A percentile compares a stretch with the other conserved stretches of the same genome.
phyloP scores from a whole-genome alignment of 1,284 basidiomycete genomes.

The Mycena citricolor region DNA sequence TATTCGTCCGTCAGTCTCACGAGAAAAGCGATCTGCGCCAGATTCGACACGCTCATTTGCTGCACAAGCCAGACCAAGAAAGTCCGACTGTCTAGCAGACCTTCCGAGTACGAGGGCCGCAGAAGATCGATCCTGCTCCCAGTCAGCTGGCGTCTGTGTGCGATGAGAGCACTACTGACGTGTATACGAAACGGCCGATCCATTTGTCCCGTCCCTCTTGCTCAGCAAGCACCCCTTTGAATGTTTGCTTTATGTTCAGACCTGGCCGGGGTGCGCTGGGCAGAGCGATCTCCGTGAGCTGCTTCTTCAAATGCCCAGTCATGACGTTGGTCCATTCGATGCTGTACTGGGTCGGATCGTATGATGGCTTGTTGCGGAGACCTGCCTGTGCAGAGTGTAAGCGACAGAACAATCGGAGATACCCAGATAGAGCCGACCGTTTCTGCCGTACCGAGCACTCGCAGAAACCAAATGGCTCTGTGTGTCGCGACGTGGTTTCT shows the following conservation, averaged over 20 bases:
- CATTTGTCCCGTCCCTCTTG: constrained; percentile 69
- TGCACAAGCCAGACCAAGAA: constrained; percentile 86
- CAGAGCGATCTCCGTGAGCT: constrained; percentile 80
- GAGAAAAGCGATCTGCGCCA: constrained; percentile 85
- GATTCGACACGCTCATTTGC: constrained; percentile 72
- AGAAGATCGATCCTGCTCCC: constrained; percentile 66
- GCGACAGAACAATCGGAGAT: constrained; percentile 3
- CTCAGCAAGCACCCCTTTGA: constrained; percentile 75
- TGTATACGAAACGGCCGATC: constrained; percentile 81
- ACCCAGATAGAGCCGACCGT: constrained; percentile 53
- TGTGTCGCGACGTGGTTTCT: constrained; percentile 79
- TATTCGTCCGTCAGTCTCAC: constrained; percentile 79
- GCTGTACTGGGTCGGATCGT: constrained; percentile 82
- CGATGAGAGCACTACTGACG: constrained; percentile 42
- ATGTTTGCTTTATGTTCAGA: constrained; percentile 76
- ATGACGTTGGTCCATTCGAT: constrained; percentile 88
- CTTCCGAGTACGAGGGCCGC: constrained; percentile 76
- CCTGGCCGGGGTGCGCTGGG: constrained; percentile 75
- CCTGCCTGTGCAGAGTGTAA: constrained; percentile 48
- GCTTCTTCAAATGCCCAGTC: constrained; percentile 87
- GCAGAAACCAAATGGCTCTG: constrained; percentile 93
- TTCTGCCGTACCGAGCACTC: constrained; percentile 94
- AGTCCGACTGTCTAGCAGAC: constrained; percentile 79
- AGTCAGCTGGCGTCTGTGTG: background rate
- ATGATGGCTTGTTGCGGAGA: constrained; percentile 69